Evolutionary conservation across 2,329 filamentous ascomycete species (phyloP).

Genomic region (Coniochaeta pulveracea): DNA sequence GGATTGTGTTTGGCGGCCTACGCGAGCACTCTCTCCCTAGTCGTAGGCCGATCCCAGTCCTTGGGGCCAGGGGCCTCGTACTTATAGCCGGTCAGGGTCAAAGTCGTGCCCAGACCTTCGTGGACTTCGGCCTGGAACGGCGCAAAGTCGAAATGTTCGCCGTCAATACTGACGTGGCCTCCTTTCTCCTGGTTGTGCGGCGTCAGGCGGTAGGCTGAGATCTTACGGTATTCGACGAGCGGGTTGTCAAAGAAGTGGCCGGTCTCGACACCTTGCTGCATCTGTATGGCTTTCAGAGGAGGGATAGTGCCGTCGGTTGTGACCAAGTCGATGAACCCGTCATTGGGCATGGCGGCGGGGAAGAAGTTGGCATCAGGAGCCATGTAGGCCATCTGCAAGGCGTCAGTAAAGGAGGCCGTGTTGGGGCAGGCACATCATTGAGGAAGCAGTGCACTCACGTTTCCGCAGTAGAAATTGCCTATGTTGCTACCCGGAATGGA

Average conservation of each 20-base stretch:
- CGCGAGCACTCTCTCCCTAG: conserved; percentile 1
- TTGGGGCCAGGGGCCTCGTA: conserved; percentile 56
- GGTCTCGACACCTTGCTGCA: conserved; percentile 61
- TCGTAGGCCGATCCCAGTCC: conserved; percentile 30
- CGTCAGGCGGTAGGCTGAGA: conserved; percentile 76
- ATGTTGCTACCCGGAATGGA: conserved; percentile 63
- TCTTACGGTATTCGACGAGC: conserved; percentile 70
- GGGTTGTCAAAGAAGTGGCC: conserved; percentile 71
- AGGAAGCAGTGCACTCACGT: conserved; percentile 38
- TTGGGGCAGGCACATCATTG: no score
- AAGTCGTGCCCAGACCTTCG: conserved; percentile 67
- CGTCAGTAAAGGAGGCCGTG: no score
- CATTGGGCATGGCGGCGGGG: conserved; percentile 66
- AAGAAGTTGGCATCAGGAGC: conserved; percentile 81
- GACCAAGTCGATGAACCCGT: conserved; percentile 79
- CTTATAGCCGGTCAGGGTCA: conserved; percentile 56
- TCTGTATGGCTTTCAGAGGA: conserved; percentile 51
- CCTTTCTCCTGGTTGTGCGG: conserved; percentile 53
- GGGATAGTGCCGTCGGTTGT: conserved; percentile 68
- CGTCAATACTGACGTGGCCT: conserved; percentile 90
- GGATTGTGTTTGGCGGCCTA: no score
- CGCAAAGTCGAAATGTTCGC: conserved; percentile 75
- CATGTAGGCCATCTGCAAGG: conserved; percentile 72
- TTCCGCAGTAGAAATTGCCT: conserved; percentile 89
- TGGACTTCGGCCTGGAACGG: conserved; percentile 90